Evolutionary conservation across 495 filamentous ascomycete genomes (phyloP).

Genomic region (Talaromyces adpressus): DNA sequence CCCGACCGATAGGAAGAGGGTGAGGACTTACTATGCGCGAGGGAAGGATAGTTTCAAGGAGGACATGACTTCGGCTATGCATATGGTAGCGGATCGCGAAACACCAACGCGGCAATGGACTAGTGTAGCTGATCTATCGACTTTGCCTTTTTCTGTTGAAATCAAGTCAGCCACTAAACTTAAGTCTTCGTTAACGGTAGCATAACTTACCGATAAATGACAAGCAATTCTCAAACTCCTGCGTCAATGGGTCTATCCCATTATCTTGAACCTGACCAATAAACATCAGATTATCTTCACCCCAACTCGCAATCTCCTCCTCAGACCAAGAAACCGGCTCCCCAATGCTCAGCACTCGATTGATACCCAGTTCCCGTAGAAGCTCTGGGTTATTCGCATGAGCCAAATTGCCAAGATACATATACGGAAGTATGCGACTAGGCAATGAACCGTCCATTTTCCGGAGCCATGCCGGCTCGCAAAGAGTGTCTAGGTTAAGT

Average conservation of each 20-base stretch:
- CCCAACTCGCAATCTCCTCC: slow-evolving; percentile 60
- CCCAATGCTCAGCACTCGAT: slow-evolving; percentile 86
- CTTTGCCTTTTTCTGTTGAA: slow-evolving; percentile 61
- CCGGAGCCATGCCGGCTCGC: slow-evolving; percentile 70
- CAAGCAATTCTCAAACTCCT: slow-evolving; percentile 81
- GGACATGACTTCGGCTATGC: slow-evolving; percentile 96
- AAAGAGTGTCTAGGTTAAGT: slow-evolving; percentile 21
- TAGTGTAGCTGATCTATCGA: slow-evolving; percentile 72
- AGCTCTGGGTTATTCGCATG: slow-evolving; percentile 92
- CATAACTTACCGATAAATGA: slow-evolving; percentile 77
- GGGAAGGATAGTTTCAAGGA: slow-evolving; percentile 74
- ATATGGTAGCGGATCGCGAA: slow-evolving; percentile 91
- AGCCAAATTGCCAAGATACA: slow-evolving; percentile 88
- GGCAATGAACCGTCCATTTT: slow-evolving; percentile 87
- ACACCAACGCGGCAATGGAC: slow-evolving; percentile 97
- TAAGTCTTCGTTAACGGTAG: not conserved
- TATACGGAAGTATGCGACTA: slow-evolving; percentile 81
- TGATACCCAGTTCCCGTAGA: slow-evolving; percentile 71
- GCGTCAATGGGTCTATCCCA: slow-evolving; percentile 83
- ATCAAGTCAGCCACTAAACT: not conserved
- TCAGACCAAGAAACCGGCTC: slow-evolving; percentile 77
- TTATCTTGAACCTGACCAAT: slow-evolving; percentile 91
- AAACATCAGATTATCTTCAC: slow-evolving; percentile 64
- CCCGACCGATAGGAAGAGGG: not conserved
- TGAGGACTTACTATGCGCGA: slow-evolving; percentile 65